Percentiles rank a stretch among this genome's conserved stretches.
These are phyloP conservation scores for Fusarium sp. DNA, from an alignment of 2,329 filamentous ascomycete species.

Conservation along the genomic window DNA sequence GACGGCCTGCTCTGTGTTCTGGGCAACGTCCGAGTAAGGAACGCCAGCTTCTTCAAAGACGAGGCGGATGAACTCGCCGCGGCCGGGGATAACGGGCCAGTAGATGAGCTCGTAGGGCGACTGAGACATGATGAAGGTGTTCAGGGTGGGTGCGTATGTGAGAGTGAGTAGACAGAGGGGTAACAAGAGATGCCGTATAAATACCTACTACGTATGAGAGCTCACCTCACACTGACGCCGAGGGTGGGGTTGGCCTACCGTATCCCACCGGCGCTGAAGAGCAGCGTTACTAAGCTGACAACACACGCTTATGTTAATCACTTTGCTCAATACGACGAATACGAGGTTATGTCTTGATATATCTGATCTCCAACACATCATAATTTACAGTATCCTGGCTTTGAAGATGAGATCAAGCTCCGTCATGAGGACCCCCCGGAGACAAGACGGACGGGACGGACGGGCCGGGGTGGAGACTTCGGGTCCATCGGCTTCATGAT, in stretches of 20 bases:
- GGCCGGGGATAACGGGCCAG: conserved; percentile 77
- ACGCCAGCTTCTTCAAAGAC: conserved; percentile 75
- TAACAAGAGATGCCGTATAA: background rate
- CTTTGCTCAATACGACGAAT: too few species aligned
- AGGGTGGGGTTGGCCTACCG: conserved; percentile 15
- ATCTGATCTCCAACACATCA: too few species aligned
- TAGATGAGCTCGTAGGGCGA: conserved; percentile 73
- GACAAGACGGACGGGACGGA: too few species aligned
- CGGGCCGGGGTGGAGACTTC: too few species aligned
- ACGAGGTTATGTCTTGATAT: too few species aligned
- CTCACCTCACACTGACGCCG: conserved; percentile 17
- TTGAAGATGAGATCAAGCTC: too few species aligned
- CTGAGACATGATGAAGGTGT: conserved; percentile 33
- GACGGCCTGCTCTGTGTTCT: conserved; percentile 59
- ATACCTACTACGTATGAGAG: background rate
- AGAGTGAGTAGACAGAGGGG: background rate
- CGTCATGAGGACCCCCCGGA: too few species aligned
- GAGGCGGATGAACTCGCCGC: conserved; percentile 79
- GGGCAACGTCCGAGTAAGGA: conserved; percentile 68
- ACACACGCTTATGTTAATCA: background rate
- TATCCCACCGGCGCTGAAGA: background rate
- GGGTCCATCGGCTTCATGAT: too few species aligned
- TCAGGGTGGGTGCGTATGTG: background rate
- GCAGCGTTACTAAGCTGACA: background rate
- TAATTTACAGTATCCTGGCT: too few species aligned